Base-by-base conservation (phyloP, 331 rosid species). In the Pyracantha coccinea region DNA sequence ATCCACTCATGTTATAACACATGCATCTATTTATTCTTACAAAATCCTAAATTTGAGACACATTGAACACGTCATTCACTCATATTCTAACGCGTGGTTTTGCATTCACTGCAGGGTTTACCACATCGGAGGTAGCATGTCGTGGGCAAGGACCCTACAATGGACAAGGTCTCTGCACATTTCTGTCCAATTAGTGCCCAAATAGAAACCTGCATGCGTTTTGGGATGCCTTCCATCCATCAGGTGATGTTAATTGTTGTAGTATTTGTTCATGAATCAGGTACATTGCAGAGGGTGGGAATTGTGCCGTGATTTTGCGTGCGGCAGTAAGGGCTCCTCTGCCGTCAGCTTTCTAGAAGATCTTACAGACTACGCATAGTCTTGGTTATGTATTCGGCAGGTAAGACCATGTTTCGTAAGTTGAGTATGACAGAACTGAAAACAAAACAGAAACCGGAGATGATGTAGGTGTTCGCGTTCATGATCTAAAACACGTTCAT, bases 81-180 rank as follows among this genome's bases (percentile, higher is more conserved):
- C 47, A 11, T 41, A 0, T 41, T 41, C 14, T 41, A 41, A 41
- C 0, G 5, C 15, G 15, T 52, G 21, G 9, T 52, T 52, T 1
- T 52, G 57, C 20, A 52, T 17, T 16, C 20, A 52, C 25, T 20
- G 73, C 81, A 89, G 96, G 98, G 41, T 91, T 93, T 85, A 73
- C 61, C 8, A 84, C 90, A 45, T 83, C 96, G 20, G 78, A 74
- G 75, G 21, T 86, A 32, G 97, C 98, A 25, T 93, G 98, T 69
- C 91, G 98, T 74, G 98, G 97, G 19, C 98, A 93, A 84, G 96
- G 98, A 31, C 89, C 98, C 0, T 86, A 84, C 74, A 93, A 93
- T 63, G 98, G 98, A 14, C 28, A 89, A 21, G 97, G 98, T 16
- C 67, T 89, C 1, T 88, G 97, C 89, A 91, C 97, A 2, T 19